Evolutionary conservation across 495 filamentous ascomycete genomes (phyloP), one percentile per base, ranked within the genome.

Genomic region (Penicillium mononematosum): DNA sequence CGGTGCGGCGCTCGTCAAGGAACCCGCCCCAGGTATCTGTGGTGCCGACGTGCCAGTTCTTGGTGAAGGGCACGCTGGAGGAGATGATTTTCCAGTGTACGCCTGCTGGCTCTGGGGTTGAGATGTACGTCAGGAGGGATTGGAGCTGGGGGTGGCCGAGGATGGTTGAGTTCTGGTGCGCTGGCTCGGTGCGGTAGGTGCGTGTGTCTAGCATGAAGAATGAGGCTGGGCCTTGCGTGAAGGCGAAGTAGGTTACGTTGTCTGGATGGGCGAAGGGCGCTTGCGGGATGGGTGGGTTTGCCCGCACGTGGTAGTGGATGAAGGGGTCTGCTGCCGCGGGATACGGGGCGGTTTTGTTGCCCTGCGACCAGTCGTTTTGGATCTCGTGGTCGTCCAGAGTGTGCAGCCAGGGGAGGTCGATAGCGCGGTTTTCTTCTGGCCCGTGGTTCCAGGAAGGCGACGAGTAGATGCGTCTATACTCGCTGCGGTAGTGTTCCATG

Each of bases 321-420:
- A 87, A 98, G 1, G 94, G 90, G 59, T 97, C 91, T n/a, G 85
- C 82, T 4, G 92, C 92, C 0, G 85, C 81, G 10, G 75, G 66
- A 66, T 89, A 92, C 6, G 92, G 80, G 9, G 86, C 86, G 0
- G 87, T 90, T 4, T 78, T 85, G 72, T 90, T 89, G 14, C 77
- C 77, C 38, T 78, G 66, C 44, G 83, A 84, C 91, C 91, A 96
- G 72, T 96, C 92, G 66, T 96, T 98, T 8, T 81, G 82, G 47
- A 98, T 96, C 63, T 98, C 94, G 59, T 98, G 94, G 74, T 98
- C 94, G 62, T 98, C 94, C 6, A 95, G 78, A 1, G 95, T 91
- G 63, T 98, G 94, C 34, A 98, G 88, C 94, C 94, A 98, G 50
- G 91, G 92, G 8, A 98, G 81, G 55, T 89, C 82, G 38, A 75